Evolutionary conservation across 257 asterid genomes (phyloP).

Genomic region (Solanum sejunctum): DNA sequence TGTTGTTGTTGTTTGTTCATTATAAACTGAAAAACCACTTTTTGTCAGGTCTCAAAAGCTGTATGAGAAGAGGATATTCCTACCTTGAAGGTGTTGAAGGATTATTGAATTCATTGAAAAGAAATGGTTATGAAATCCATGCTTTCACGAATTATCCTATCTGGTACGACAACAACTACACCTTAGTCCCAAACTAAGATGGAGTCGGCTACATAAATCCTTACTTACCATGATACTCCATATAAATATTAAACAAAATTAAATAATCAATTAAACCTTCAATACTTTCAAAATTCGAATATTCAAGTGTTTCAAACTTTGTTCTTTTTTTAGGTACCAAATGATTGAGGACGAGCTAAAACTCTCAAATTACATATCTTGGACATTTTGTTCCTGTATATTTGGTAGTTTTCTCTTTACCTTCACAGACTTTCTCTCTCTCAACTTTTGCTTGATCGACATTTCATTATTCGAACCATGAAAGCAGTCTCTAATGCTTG

Average conservation of each 20-base stretch:
- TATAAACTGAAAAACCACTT: neutral
- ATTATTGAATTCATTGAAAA: slow-evolving; percentile 53
- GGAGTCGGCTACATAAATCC: neutral
- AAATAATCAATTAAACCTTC: neutral
- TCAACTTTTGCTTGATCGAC: neutral
- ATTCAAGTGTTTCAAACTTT: neutral
- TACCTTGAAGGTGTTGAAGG: slow-evolving; percentile 75
- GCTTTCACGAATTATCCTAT: slow-evolving; percentile 85
- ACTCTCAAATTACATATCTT: slow-evolving; percentile 68
- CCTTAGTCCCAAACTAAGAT: neutral
- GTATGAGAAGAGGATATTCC: slow-evolving; percentile 65
- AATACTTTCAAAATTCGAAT: neutral
- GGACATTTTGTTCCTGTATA: slow-evolving; percentile 94
- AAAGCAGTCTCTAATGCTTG: neutral
- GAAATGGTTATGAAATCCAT: slow-evolving; percentile 78
- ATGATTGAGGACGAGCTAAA: slow-evolving; percentile 80
- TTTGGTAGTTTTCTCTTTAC: slow-evolving; percentile 39
- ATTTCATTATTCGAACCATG: neutral
- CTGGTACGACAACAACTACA: slow-evolving; percentile 34
- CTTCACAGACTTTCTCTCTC: neutral
- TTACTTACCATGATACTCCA: neutral
- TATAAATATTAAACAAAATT: neutral
- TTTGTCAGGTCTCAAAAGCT: slow-evolving; percentile 64
- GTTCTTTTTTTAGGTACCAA: slow-evolving; percentile 45
- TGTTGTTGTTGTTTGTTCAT: neutral